Percentiles rank a stretch among this genome's conserved stretches.
These are phyloP conservation scores for Berkeleyomyces basicola DNA, from an alignment of 2,329 filamentous ascomycete genomes.

Conservation along the genomic window DNA sequence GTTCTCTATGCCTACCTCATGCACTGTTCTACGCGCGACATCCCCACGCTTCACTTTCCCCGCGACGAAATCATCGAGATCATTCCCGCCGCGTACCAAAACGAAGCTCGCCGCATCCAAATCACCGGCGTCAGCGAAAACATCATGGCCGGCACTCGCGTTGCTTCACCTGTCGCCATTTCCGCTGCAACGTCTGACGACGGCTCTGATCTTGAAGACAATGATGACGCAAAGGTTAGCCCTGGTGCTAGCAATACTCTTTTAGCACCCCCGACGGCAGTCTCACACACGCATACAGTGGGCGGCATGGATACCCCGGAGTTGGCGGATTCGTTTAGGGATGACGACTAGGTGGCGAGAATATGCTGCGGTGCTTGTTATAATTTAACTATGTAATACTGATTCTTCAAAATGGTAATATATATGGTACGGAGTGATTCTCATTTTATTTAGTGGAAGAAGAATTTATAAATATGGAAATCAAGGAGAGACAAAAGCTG, in stretches of 20 bases:
- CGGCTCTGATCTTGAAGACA: constrained; percentile 2
- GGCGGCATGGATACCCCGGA: constrained; percentile 4
- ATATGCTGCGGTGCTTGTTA: too few species aligned
- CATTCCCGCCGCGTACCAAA: constrained; percentile 93
- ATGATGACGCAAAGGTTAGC: not conserved
- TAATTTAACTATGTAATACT: not conserved
- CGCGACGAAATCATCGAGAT: constrained; percentile 98
- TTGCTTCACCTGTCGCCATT: constrained; percentile 10
- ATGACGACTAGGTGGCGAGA: constrained; percentile 7
- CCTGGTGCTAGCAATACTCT: not conserved
- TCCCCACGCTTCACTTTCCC: constrained; percentile 82
- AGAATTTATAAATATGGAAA: too few species aligned
- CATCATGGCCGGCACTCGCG: constrained; percentile 43
- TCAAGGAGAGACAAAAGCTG: too few species aligned
- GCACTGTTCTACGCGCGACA: constrained; percentile 92
- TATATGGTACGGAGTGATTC: too few species aligned
- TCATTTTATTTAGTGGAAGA: too few species aligned
- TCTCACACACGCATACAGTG: not conserved
- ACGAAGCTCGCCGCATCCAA: constrained; percentile 78
- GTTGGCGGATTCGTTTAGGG: constrained; percentile 11
- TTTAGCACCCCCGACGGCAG: not conserved
- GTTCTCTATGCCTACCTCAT: constrained; percentile 96
- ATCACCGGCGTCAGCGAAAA: constrained; percentile 53
- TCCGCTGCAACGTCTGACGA: not conserved
- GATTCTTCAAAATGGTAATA: too few species aligned